Conservation (phyloP, 352 stramenopile genomes). For the Phytophthora fragariaefolia region DNA sequence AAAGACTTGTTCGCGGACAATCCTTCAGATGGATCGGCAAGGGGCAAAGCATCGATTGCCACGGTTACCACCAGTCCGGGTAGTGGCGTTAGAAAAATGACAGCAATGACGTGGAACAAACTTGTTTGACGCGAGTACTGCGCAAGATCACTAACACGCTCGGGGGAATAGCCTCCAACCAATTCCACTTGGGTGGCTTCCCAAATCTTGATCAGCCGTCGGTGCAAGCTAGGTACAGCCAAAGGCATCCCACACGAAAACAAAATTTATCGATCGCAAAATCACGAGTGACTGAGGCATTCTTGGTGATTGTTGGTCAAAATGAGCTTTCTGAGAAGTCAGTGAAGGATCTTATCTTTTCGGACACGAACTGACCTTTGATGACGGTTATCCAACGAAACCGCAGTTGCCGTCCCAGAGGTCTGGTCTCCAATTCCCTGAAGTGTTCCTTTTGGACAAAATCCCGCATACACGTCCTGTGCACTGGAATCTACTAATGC, state of each 20-base stretch:
- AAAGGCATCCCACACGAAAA: background rate
- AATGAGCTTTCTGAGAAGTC: too few species aligned
- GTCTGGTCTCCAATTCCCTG: too few species aligned
- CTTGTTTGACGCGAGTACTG: constrained; percentile 16
- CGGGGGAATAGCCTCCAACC: constrained; percentile 27
- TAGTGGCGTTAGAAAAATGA: constrained; percentile 26
- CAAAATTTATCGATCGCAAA: too few species aligned
- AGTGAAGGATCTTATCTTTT: too few species aligned
- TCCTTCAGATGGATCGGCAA: constrained; percentile 25
- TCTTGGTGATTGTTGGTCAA: too few species aligned
- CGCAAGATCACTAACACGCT: constrained; percentile 16
- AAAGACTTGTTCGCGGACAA: constrained; percentile 18
- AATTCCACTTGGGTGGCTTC: constrained; percentile 36
- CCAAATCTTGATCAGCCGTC: constrained; percentile 9
- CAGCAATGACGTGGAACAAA: constrained; percentile 5
- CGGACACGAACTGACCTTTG: too few species aligned
- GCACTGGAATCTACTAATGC: too few species aligned
- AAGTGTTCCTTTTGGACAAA: too few species aligned
- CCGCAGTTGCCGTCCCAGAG: too few species aligned
- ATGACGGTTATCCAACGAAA: too few species aligned
- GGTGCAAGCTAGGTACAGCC: background rate
- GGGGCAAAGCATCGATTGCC: constrained; percentile 23
- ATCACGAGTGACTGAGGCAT: too few species aligned
- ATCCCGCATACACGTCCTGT: too few species aligned
- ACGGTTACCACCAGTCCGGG: constrained; percentile 32